These are phyloP conservation scores for Cryptosporidium andersoni DNA, from an alignment of 169 alveolate species.

Conservation along the genomic window DNA sequence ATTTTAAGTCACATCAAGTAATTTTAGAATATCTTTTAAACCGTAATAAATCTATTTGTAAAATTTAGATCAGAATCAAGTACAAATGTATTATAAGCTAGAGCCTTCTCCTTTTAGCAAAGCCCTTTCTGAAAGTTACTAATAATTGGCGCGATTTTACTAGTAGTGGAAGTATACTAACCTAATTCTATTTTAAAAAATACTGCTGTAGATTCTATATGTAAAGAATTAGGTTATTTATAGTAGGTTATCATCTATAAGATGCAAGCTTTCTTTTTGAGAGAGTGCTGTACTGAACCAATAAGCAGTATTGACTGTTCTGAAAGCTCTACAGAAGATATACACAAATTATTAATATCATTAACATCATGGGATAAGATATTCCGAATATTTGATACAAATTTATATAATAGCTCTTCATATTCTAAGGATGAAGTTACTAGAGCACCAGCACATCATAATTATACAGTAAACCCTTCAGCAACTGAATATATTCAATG, in stretches of 20 bases:
- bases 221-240: neutral
- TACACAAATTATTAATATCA: conserved; percentile 10
- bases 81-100: neutral
- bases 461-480: neutral
- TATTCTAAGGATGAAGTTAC: too few species aligned
- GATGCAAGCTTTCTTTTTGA: conserved; percentile 47
- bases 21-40: neutral
- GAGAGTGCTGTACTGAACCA: conserved; percentile 48
- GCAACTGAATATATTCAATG: neutral
- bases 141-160: neutral
- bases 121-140: neutral
- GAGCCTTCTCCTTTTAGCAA: neutral
- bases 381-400: conserved; percentile 42
- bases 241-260: neutral
- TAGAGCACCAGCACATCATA: too few species aligned
- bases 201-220: neutral
- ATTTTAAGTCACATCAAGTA: neutral
- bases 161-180: neutral
- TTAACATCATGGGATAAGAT: conserved; percentile 63
- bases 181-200: neutral
- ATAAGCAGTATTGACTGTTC: conserved; percentile 30
- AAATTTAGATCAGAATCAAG: neutral
- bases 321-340: neutral
- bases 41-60: neutral
- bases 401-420: neutral